Conservation (phyloP, 352 stramenopile species). For the Globisporangium nodosum region DNA sequence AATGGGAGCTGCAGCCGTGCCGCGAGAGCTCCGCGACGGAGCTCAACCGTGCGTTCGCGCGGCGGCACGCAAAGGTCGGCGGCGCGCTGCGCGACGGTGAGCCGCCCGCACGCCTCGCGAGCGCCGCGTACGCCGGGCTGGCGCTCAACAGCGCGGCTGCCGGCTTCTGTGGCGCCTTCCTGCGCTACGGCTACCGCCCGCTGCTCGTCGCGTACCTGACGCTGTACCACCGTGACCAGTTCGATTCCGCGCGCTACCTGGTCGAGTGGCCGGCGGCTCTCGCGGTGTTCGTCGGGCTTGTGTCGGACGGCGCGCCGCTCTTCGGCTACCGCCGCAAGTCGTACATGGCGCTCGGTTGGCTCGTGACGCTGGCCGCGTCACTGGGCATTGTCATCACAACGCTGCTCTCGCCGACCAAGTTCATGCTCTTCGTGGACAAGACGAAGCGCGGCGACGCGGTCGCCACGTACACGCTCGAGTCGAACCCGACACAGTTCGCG, state of each 20-base stretch:
- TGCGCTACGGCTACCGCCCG: constrained; percentile 31
- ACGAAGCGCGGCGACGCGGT: constrained; percentile 9
- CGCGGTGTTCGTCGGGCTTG: constrained; percentile 79
- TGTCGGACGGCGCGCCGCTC: constrained; percentile 81
- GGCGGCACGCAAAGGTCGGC: neutral
- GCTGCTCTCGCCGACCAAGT: constrained; percentile 11
- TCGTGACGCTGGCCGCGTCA: constrained; percentile 23
- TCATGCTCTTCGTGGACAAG: constrained; percentile 13
- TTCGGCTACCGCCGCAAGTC: constrained; percentile 77
- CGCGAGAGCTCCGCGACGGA: neutral
- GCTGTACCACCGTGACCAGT: constrained; percentile 26
- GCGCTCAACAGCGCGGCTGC: constrained; percentile 24
- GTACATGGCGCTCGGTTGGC: constrained; percentile 82
- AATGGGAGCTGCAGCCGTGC: neutral
- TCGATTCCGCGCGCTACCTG: constrained; percentile 23
- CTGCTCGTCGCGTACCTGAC: constrained; percentile 40
- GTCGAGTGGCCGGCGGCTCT: constrained; percentile 68
- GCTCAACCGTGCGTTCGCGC: neutral
- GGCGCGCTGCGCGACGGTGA: constrained; percentile 31
- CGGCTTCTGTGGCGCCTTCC: constrained; percentile 25
- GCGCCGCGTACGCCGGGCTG: constrained; percentile 30
- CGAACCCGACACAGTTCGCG: constrained; percentile 13
- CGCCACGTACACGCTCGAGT: constrained; percentile 11
- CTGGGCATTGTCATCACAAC: constrained; percentile 13
- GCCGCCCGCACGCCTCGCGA: constrained; percentile 28